phyloP scores from a whole-genome alignment of 192 early-diverging fungal species.

The Backusella tuberculispora region DNA sequence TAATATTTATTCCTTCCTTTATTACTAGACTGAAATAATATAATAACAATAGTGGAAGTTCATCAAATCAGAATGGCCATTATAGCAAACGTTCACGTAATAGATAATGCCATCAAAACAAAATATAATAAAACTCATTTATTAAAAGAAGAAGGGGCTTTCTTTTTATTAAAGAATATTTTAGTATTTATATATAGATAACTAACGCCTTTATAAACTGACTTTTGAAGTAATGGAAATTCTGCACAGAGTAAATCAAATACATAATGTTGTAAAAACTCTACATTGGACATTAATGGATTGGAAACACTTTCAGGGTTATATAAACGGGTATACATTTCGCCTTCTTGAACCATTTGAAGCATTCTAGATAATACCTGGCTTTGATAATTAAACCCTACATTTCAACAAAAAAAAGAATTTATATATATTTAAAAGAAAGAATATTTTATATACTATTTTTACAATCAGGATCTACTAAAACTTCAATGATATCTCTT shows the following conservation, averaged over 20 bases:
- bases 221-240: slow-evolving; percentile 34
- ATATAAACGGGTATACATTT: slow-evolving; percentile 38
- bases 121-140: no score
- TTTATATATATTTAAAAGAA: no score
- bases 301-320: slow-evolving; percentile 32
- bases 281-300: slow-evolving; percentile 41
- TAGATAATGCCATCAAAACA: no score
- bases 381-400: slow-evolving; percentile 36
- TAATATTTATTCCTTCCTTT: neutral
- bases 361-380: slow-evolving; percentile 35
- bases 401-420: neutral
- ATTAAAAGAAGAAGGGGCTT: no score
- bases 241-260: slow-evolving; percentile 22
- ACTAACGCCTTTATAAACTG: no score
- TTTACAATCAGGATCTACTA: slow-evolving; percentile 29
- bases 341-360: slow-evolving; percentile 35
- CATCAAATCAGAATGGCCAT: slow-evolving; percentile 19
- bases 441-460: no score
- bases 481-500: slow-evolving; percentile 18
- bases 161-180: no score
- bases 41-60: slow-evolving; percentile 5
- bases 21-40: slow-evolving; percentile 11
- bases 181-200: no score
- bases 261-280: slow-evolving; percentile 30
- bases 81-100: slow-evolving; percentile 24